Percentiles rank a stretch among this genome's conserved stretches.
phyloP scores from a whole-genome alignment of 768 basidiomycete species.

The Macrolepiota dolichaula region DNA sequence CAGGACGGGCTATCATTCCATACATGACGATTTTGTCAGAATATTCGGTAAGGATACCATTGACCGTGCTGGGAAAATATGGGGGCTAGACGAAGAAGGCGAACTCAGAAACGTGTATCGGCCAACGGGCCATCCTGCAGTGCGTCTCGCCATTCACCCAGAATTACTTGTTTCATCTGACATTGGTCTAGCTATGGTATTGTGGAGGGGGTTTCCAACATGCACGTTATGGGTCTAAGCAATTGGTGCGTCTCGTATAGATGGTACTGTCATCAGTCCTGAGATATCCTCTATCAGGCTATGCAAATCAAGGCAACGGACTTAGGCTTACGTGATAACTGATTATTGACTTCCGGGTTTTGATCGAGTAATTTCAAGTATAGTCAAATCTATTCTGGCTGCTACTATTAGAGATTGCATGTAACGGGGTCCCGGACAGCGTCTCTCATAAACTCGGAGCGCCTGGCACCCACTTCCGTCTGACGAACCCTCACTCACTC shows the following conservation, averaged over 20 bases:
- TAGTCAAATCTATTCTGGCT: too few species aligned
- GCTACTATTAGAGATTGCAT: too few species aligned
- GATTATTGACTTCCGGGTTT: too few species aligned
- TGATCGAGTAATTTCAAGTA: too few species aligned
- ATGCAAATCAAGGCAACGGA: conserved; percentile 6
- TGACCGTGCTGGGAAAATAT: conserved; percentile 26
- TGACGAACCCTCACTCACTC: too few species aligned
- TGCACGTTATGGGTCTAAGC: conserved; percentile 32
- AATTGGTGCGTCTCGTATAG: conserved; percentile 27
- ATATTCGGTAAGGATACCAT: conserved; percentile 34
- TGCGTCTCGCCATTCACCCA: conserved; percentile 15
- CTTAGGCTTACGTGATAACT: background rate
- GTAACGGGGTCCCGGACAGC: too few species aligned
- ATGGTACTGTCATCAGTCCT: background rate
- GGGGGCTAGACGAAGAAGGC: conserved; percentile 41
- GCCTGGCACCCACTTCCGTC: too few species aligned
- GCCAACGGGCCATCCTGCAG: conserved; percentile 40
- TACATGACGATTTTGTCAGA: conserved; percentile 25
- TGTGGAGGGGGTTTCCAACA: conserved; percentile 32
- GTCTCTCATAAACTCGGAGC: too few species aligned
- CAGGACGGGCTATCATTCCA: conserved; percentile 12
- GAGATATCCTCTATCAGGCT: background rate
- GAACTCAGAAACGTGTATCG: conserved; percentile 34
- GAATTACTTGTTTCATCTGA: background rate
- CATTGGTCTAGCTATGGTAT: conserved; percentile 35